Evolutionary conservation across 768 basidiomycete genomes (phyloP), one percentile per base, ranked within the genome.

Genomic region (Collybia sp.): DNA sequence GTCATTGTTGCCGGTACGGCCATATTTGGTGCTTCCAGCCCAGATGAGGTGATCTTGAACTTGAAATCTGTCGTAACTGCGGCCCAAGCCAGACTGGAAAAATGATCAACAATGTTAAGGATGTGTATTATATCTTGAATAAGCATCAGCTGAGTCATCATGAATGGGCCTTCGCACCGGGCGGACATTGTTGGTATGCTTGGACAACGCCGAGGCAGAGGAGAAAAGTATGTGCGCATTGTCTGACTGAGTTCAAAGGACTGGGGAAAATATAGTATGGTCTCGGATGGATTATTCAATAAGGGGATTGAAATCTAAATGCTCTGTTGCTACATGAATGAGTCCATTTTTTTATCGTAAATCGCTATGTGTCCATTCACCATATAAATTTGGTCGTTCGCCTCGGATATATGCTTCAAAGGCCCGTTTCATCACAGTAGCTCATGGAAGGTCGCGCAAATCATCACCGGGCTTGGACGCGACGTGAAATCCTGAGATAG

Each of bases 1-100:
- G 93, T 99, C 53, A 92, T 98, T 44, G 96, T 99, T 20, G 94
- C 96, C 11, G 96, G 96, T 11, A 97, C 94, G 6, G 93, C 95
- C 5, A 87, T 99, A 50, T 98, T 98, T 59, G 80, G 77, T 35
- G 84, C 93, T 2, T 58, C 76, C n/a, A 73, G 83, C 56, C 88
- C 96, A 0, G 83, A 83, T 37, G 67, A 79, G 33, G 90, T 94
- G 40, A 96, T 97, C 43, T 56, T 75, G 36, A 60, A 71, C 6
- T 67, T 97, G 33, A 92, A 88, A 65, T 69, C 76, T 31, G 74
- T 76, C 16, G 83, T 95, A 30, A 75, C 83, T 51, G 65, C 75
- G 16, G 89, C 83, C 12, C 86, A 86, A 59, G 77, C 73, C 15
- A 77, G 67, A 43, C 25, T 25, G 25, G 25, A 3, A 25, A 25